Conservation (phyloP, 2,329 filamentous ascomycete genomes). For the Helminthosporium solani region DNA sequence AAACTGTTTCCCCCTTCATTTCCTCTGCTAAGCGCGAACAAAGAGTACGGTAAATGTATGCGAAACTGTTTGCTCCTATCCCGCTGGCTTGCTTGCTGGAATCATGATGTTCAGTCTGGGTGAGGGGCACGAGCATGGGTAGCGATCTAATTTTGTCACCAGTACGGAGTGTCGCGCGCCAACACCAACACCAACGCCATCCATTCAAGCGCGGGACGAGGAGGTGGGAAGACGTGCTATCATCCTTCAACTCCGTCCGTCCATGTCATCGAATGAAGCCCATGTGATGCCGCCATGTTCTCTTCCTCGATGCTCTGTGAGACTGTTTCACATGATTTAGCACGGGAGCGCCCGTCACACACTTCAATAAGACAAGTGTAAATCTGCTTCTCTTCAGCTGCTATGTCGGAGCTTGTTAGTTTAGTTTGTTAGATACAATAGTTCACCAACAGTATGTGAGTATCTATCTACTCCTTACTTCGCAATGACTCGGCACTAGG, state of each 20-base stretch:
- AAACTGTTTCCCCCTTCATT: neutral
- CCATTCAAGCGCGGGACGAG: neutral
- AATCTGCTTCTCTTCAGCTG: constrained; percentile 5
- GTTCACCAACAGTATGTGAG: too few species aligned
- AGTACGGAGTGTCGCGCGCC: constrained; percentile 7
- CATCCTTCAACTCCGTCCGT: constrained; percentile 5
- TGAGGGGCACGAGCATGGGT: constrained; percentile 2
- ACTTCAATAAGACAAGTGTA: constrained; percentile 6
- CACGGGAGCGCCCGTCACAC: constrained; percentile 20
- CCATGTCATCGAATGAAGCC: neutral
- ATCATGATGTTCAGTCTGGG: neutral
- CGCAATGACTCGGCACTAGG: neutral
- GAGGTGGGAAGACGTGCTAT: neutral
- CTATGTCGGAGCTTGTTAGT: too few species aligned
- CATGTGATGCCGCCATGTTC: neutral
- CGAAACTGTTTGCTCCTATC: constrained; percentile 8
- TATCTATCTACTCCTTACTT: neutral
- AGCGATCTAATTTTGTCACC: constrained; percentile 9
- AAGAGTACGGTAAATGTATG: constrained; percentile 5
- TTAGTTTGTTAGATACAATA: too few species aligned
- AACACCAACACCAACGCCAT: constrained; percentile 2
- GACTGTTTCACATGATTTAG: constrained; percentile 12
- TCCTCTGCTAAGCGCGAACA: constrained; percentile 2
- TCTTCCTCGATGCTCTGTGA: neutral
- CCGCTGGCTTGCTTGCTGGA: constrained; percentile 1